These are phyloP conservation scores for Pseudocercospora macadamiae DNA, from an alignment of 2,329 filamentous ascomycete species.

Conservation along the genomic window DNA sequence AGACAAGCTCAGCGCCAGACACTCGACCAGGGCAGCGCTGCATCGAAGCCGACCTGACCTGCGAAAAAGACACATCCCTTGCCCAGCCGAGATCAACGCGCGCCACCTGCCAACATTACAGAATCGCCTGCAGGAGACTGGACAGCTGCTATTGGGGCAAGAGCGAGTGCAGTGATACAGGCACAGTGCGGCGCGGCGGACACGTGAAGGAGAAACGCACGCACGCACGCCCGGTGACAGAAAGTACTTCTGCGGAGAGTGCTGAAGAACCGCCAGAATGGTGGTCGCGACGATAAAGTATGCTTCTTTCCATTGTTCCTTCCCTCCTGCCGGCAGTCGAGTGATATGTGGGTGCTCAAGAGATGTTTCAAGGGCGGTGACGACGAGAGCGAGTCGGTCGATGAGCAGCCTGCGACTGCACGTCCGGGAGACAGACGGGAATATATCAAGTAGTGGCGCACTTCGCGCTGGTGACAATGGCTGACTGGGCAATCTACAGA, in stretches of 20 bases:
- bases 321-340: slow-evolving; percentile 3
- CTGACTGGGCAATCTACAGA: slow-evolving; percentile 53
- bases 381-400: not conserved
- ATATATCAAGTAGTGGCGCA: slow-evolving; percentile 11
- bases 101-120: slow-evolving; percentile 1
- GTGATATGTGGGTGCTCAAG: slow-evolving; percentile 8
- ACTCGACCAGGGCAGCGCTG: no score
- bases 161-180: slow-evolving; percentile 4
- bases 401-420: not conserved
- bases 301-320: slow-evolving; percentile 11
- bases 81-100: slow-evolving; percentile 3
- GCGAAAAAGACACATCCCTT: not conserved
- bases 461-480: slow-evolving; percentile 14
- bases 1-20: not conserved
- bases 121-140: not conserved
- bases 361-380: not conserved
- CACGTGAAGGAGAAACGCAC: slow-evolving; percentile 14
- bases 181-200: slow-evolving; percentile 5
- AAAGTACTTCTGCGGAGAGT: not conserved
- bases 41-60: no score
- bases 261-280: slow-evolving; percentile 29
- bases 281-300: slow-evolving; percentile 41
- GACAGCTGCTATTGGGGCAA: not conserved
- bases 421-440: not conserved
- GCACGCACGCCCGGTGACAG: no score